Evolutionary conservation across 2,329 filamentous ascomycete genomes (phyloP), one percentile per base, ranked within the genome.

Genomic region (Chrysoporthe puriensis): DNA sequence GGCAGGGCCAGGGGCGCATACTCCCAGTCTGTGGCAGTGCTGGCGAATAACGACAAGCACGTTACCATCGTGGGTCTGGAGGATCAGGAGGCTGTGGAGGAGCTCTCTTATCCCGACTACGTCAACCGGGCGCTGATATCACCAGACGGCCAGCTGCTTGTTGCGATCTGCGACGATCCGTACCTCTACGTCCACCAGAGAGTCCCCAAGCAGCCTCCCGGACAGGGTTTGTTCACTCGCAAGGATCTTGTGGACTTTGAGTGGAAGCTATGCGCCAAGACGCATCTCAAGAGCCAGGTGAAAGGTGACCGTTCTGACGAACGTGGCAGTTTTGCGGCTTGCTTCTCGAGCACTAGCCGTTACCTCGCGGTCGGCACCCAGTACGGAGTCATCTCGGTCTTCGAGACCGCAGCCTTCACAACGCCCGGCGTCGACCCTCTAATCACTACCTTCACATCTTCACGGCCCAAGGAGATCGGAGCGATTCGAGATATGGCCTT

Each of bases 101-200:
- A 89, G 56, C 81, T 97, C 64, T 84, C 87, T 4, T 90, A 97
- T 71, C 90, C 92, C 5, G 91, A 95, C 75, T 91, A 90, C 71
- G 95, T 98, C 81, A 99, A 99, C 74, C 93, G 96, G 75, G 93
- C 94, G 44, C 88, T 94, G n/a, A 90, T 99, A 63, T 97, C 95
- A 7, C 96, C 95, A 0, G 91, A 97, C 76, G 95, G 94, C 0
- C 86, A 85, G 26, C 80, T 95, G 13, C 83, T 98, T 26, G 86
- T 94, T 6, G 92, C 94, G 1, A 92, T 98, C 56, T 92, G 95
- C 52, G 96, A 99, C 76, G 91, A 94, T 73, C 91, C 93, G 0
- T 92, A 89, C 71, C 88, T 95, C 26, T 97, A 96, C 78, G 89
- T 98, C 71, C 96, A 97, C 77, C 82, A 87, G 71, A 84, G 90